Evolutionary conservation across 2,329 filamentous ascomycete species (phyloP).

Genomic region (Fusarium longipes): DNA sequence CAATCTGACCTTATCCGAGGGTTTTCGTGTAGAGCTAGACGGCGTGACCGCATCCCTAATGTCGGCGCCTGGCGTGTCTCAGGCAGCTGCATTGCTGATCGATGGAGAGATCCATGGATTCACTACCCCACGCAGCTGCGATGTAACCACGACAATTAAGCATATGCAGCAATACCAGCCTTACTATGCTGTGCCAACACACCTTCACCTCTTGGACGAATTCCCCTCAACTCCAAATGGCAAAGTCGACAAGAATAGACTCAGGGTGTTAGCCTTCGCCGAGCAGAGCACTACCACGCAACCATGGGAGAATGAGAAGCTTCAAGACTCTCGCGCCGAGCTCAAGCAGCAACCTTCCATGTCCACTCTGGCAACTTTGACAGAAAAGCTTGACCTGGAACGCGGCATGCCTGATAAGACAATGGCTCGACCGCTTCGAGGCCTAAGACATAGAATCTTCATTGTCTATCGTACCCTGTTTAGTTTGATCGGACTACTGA

Average conservation of each 20-base stretch:
- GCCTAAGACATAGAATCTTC: constrained; percentile 58
- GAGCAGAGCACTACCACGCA: constrained; percentile 8
- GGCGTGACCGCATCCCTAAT: constrained; percentile 64
- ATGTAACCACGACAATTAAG: constrained; percentile 53
- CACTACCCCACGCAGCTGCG: constrained; percentile 53
- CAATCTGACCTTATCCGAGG: constrained; percentile 48
- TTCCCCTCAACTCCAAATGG: constrained; percentile 66
- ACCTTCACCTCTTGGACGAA: constrained; percentile 55
- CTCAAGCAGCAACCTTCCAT: constrained; percentile 49
- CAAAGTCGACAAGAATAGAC: constrained; percentile 64
- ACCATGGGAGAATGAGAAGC: constrained; percentile 10
- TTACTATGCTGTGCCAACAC: constrained; percentile 66
- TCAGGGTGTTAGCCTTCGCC: constrained; percentile 51
- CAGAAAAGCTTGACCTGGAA: constrained; percentile 48
- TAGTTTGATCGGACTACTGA: constrained; percentile 62
- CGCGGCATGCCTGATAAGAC: constrained; percentile 56
- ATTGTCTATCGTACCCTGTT: constrained; percentile 69
- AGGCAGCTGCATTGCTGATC: constrained; percentile 61
- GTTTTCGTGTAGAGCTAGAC: constrained; percentile 71
- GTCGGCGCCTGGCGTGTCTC: constrained; percentile 58
- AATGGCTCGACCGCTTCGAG: constrained; percentile 53
- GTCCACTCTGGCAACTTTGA: constrained; percentile 43
- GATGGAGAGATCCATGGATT: constrained; percentile 63
- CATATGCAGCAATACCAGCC: constrained; percentile 59
- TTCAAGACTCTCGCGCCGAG: constrained; percentile 36